A percentile compares a stretch with the other conserved stretches of the same genome.
phyloP scores from a whole-genome alignment of 2,329 filamentous ascomycete genomes.

The Beauveria sp. region DNA sequence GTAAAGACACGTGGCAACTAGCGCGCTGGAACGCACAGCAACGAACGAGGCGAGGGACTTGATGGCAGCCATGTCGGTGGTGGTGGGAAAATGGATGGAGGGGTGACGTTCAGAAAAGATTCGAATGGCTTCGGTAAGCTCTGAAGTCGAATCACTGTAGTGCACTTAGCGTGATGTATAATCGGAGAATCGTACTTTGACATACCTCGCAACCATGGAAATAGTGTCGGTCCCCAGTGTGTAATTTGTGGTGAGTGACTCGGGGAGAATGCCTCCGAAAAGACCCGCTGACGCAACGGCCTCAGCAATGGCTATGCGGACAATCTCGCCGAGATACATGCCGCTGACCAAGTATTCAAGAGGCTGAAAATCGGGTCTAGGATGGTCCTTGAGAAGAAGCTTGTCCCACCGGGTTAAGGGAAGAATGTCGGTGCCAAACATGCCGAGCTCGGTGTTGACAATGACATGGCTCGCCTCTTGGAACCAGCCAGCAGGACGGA shows the following conservation, averaged over 20 bases:
- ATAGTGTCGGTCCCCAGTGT: slow-evolving; percentile 54
- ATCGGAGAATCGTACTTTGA: slow-evolving; percentile 9
- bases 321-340: slow-evolving; percentile 60
- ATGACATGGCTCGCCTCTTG: slow-evolving; percentile 53
- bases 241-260: slow-evolving; percentile 44
- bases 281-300: slow-evolving; percentile 47
- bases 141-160: slow-evolving; percentile 35
- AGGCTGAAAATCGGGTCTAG: slow-evolving; percentile 52
- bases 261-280: slow-evolving; percentile 49
- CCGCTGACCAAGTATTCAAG: slow-evolving; percentile 57
- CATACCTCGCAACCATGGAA: slow-evolving; percentile 50
- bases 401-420: slow-evolving; percentile 56
- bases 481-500: slow-evolving; percentile 48
- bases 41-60: slow-evolving; percentile 46
- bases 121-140: slow-evolving; percentile 35
- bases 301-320: slow-evolving; percentile 49
- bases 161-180: slow-evolving; percentile 16
- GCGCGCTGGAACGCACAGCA: slow-evolving; percentile 49
- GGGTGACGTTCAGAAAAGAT: slow-evolving; percentile 45
- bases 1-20: slow-evolving; percentile 52
- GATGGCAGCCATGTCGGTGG: slow-evolving; percentile 43
- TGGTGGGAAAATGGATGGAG: slow-evolving; percentile 30
- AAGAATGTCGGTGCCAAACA: slow-evolving; percentile 54
- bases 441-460: slow-evolving; percentile 59
- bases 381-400: slow-evolving; percentile 42